phyloP scores from a whole-genome alignment of 2,329 filamentous ascomycete species.

The Penicillium sp. region DNA sequence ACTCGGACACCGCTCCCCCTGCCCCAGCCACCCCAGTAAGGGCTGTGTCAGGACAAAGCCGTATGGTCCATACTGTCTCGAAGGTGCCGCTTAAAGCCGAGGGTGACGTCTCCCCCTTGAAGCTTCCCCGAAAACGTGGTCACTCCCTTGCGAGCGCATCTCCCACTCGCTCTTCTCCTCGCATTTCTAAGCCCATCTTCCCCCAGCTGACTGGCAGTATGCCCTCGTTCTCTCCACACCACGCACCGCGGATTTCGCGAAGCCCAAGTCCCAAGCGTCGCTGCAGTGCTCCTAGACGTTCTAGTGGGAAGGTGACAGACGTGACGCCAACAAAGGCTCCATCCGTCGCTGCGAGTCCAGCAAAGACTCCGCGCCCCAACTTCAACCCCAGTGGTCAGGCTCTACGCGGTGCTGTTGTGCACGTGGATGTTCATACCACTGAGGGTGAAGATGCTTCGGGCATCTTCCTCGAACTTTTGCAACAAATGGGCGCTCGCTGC shows the following conservation, averaged over 20 bases:
- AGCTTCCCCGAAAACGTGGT: conserved; percentile 46
- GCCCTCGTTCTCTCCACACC: conserved; percentile 29
- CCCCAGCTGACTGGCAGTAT: conserved; percentile 20
- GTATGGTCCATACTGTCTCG: conserved; percentile 68
- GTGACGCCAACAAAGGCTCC: conserved; percentile 12
- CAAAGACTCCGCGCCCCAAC: conserved; percentile 29
- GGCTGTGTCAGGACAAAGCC: conserved; percentile 43
- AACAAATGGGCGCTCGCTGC: conserved; percentile 77
- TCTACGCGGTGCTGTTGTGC: conserved; percentile 71
- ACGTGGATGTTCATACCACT: conserved; percentile 78
- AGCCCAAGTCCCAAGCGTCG: conserved; percentile 22
- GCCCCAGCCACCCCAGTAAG: conserved; percentile 58
- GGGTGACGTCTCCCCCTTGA: conserved; percentile 50
- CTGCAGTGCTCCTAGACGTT: conserved; percentile 14
- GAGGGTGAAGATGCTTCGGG: conserved; percentile 77
- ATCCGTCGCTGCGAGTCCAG: conserved; percentile 23
- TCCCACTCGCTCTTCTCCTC: conserved; percentile 33
- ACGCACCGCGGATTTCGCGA: conserved; percentile 18
- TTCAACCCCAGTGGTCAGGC: conserved; percentile 36
- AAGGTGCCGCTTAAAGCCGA: conserved; percentile 73
- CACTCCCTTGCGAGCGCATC: conserved; percentile 53
- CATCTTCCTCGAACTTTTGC: conserved; percentile 77
- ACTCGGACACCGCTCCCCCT: conserved; percentile 14
- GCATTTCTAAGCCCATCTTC: conserved; percentile 24
- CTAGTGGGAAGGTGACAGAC: conserved; percentile 6